These are phyloP conservation scores for Isoetes engelmannii DNA, from an alignment of 83 land plant species.

Conservation along the genomic window DNA sequence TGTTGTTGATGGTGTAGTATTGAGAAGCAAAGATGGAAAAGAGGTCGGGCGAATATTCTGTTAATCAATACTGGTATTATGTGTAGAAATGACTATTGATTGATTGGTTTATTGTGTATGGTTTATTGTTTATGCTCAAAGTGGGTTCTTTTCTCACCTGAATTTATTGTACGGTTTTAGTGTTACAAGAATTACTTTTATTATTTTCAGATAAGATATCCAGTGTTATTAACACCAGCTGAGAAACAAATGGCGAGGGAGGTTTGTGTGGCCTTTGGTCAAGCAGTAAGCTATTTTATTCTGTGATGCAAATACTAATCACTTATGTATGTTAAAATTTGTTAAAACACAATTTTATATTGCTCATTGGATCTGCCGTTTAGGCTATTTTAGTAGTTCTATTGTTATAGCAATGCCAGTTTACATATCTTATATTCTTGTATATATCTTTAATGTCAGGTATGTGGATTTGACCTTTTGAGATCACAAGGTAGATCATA, in stretches of 20 bases:
- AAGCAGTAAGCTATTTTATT: slow-evolving; percentile 50
- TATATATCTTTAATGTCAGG: slow-evolving; percentile 39
- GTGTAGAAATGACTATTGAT: not conserved
- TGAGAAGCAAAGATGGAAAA: slow-evolving; percentile 98
- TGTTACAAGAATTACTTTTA: not conserved
- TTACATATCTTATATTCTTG: not conserved
- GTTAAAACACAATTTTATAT: not conserved
- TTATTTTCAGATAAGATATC: slow-evolving; percentile 77
- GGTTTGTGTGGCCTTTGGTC: slow-evolving; percentile 90
- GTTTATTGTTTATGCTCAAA: not conserved
- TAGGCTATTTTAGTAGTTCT: too few species aligned
- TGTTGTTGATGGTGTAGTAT: slow-evolving; percentile 98
- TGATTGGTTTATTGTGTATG: not conserved
- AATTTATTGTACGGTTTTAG: not conserved
- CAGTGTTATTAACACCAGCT: slow-evolving; percentile 82
- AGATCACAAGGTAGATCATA: slow-evolving; percentile 95
- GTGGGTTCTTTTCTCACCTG: not conserved
- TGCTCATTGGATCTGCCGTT: too few species aligned
- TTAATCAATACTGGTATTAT: not conserved
- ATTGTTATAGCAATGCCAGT: too few species aligned
- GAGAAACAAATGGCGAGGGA: slow-evolving; percentile 99
- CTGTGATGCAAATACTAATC: not conserved
- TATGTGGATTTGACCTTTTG: slow-evolving; percentile 96
- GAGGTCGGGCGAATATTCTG: slow-evolving; percentile 43
- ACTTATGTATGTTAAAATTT: not conserved